phyloP scores from a whole-genome alignment of 805 yeast genomes.

The Saccharomyces kudriavzevii region DNA sequence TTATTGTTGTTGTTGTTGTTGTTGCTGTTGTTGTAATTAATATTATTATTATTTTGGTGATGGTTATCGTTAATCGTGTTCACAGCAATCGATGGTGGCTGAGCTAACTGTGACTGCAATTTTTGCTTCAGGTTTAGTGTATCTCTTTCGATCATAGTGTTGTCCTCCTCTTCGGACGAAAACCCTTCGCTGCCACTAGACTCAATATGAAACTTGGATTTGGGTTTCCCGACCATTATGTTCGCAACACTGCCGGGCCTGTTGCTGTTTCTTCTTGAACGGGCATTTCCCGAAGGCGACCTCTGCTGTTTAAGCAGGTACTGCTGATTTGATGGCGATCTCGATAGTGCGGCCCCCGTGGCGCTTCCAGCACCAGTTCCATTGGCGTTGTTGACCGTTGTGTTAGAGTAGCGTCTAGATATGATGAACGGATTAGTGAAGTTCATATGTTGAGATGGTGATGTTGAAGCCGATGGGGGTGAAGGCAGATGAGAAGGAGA shows the following conservation, averaged over 20 bases:
- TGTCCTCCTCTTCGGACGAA: constrained; percentile 20
- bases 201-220: constrained; percentile 15
- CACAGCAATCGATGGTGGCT: not conserved
- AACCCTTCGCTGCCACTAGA: constrained; percentile 22
- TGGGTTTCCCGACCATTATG: not conserved
- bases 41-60: not conserved
- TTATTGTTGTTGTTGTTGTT: not conserved
- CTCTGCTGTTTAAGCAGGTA: constrained; percentile 6
- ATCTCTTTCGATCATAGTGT: not conserved
- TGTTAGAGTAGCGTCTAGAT: not conserved
- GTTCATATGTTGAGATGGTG: not conserved
- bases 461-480: not conserved
- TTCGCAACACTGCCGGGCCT: not conserved
- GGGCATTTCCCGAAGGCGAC: not conserved
- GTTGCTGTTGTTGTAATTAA: not conserved
- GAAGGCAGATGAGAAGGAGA: not conserved
- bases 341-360: not conserved
- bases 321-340: constrained; percentile 1
- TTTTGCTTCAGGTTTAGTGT: not conserved
- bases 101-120: not conserved
- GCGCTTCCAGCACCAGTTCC: not conserved
- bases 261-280: not conserved
- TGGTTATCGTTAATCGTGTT: not conserved
- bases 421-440: not conserved
- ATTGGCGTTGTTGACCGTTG: not conserved